Evolutionary conservation across 2,329 filamentous ascomycete species (phyloP).

Genomic region (Xylaria sp.): DNA sequence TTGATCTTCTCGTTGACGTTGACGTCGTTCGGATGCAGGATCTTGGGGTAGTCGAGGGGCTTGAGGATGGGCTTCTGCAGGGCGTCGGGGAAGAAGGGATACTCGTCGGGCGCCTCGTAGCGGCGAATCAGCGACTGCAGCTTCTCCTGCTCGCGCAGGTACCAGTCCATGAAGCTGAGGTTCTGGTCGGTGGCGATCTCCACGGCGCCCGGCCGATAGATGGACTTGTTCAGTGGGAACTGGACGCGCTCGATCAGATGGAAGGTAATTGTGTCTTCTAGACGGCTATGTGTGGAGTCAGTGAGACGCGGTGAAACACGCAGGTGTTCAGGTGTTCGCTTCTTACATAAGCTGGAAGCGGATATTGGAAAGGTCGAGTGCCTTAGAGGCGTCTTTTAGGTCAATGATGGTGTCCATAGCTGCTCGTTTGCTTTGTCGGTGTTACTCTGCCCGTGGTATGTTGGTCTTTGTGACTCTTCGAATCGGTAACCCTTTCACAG

Average conservation of each 20-base stretch:
- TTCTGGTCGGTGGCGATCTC: slow-evolving; percentile 62
- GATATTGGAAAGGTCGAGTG: slow-evolving; percentile 88
- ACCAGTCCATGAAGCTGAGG: slow-evolving; percentile 92
- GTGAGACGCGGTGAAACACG: too few species aligned
- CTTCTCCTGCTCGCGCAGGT: slow-evolving; percentile 86
- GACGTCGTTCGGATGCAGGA: slow-evolving; percentile 87
- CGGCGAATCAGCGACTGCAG: slow-evolving; percentile 92
- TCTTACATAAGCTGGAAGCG: slow-evolving; percentile 91
- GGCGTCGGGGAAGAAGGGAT: slow-evolving; percentile 90
- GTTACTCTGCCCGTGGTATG: not conserved
- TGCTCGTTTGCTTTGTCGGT: not conserved
- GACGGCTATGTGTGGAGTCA: slow-evolving; percentile 63
- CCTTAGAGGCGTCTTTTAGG: slow-evolving; percentile 81
- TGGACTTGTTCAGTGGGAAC: slow-evolving; percentile 87
- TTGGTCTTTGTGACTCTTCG: slow-evolving; percentile 6
- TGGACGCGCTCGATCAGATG: slow-evolving; percentile 98
- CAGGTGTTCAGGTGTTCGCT: too few species aligned
- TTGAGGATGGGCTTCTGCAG: slow-evolving; percentile 83
- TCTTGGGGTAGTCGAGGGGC: slow-evolving; percentile 83
- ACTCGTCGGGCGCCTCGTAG: slow-evolving; percentile 95
- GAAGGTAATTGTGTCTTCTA: slow-evolving; percentile 98
- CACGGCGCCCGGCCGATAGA: slow-evolving; percentile 84
- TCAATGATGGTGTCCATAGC: slow-evolving; percentile 92
- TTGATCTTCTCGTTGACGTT: slow-evolving; percentile 91
- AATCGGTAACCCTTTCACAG: not conserved